phyloP scores from a whole-genome alignment of 2,329 filamentous ascomycete genomes.

The Diaporthe sp. region DNA sequence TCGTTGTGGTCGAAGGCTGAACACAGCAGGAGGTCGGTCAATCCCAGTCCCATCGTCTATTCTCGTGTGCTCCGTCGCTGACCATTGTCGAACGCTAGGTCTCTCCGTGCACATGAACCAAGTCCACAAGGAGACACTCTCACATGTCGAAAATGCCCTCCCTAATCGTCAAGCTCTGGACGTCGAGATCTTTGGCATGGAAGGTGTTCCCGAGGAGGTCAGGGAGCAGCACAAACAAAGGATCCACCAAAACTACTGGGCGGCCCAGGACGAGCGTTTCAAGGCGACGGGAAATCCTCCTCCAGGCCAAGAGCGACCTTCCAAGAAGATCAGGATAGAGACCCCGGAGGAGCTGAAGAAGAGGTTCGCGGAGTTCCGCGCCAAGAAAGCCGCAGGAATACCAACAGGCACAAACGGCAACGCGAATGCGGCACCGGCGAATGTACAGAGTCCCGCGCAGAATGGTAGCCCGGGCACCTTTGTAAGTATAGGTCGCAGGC shows the following conservation, averaged over 20 bases:
- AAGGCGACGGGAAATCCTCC: constrained; percentile 87
- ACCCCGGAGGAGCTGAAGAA: constrained; percentile 83
- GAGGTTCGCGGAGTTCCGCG: constrained; percentile 82
- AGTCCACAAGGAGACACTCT: constrained; percentile 94
- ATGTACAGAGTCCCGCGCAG: constrained; percentile 64
- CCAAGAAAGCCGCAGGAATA: constrained; percentile 73
- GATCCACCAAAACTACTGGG: constrained; percentile 87
- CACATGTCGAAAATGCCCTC: constrained; percentile 91
- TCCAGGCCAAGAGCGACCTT: constrained; percentile 74
- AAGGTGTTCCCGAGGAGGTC: constrained; percentile 91
- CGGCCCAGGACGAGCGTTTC: constrained; percentile 85
- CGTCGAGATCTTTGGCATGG: constrained; percentile 98
- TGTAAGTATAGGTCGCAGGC: constrained; percentile 63
- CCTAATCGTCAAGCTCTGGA: constrained; percentile 88
- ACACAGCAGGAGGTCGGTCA: constrained; percentile 89
- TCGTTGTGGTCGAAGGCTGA: constrained; percentile 86
- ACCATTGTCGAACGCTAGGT: constrained; percentile 65
- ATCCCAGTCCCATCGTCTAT: not conserved
- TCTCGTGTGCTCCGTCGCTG: constrained; percentile 19
- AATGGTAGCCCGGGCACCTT: constrained; percentile 67
- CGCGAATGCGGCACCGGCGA: constrained; percentile 65
- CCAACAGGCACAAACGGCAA: constrained; percentile 69
- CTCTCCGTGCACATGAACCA: constrained; percentile 98
- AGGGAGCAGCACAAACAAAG: constrained; percentile 87
- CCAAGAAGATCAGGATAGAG: constrained; percentile 81